phyloP scores from a whole-genome alignment of 768 basidiomycete genomes.

The Cubamyces sp. region DNA sequence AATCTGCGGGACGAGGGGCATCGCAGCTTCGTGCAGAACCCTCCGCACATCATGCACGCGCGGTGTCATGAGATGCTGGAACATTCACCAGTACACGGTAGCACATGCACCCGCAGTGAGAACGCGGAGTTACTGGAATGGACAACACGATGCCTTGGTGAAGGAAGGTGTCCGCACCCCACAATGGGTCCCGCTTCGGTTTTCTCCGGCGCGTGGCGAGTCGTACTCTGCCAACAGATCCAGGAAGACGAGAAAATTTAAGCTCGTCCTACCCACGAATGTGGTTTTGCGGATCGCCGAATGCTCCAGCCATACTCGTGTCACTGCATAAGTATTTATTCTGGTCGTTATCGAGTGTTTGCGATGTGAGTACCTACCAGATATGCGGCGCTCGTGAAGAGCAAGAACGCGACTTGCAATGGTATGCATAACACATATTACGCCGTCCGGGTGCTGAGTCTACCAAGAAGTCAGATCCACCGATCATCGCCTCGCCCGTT shows the following conservation, averaged over 20 bases:
- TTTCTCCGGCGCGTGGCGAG: neutral
- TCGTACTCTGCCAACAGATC: neutral
- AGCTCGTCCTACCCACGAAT: conserved; percentile 7
- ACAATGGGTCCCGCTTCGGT: neutral
- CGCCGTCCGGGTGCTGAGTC: too few relatives aligned
- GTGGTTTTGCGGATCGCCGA: neutral
- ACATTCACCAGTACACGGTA: conserved; percentile 8
- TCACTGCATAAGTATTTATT: too few relatives aligned
- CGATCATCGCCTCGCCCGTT: conserved; percentile 7
- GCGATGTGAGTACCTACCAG: too few relatives aligned
- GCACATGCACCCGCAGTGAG: conserved; percentile 14
- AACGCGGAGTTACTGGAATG: conserved; percentile 5
- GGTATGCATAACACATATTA: neutral
- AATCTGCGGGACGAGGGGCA: conserved; percentile 6
- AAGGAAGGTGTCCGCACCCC: neutral
- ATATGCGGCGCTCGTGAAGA: too few relatives aligned
- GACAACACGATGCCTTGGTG: neutral
- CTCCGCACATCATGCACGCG: conserved; percentile 7
- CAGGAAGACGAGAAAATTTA: neutral
- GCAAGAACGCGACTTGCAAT: neutral
- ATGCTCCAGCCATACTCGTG: too few relatives aligned
- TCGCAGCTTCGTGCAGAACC: conserved; percentile 4
- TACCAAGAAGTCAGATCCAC: neutral
- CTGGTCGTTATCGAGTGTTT: too few relatives aligned
- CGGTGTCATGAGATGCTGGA: conserved; percentile 17